phyloP scores from a whole-genome alignment of 805 yeast species.

The Lipomyces yamanashiensis region DNA sequence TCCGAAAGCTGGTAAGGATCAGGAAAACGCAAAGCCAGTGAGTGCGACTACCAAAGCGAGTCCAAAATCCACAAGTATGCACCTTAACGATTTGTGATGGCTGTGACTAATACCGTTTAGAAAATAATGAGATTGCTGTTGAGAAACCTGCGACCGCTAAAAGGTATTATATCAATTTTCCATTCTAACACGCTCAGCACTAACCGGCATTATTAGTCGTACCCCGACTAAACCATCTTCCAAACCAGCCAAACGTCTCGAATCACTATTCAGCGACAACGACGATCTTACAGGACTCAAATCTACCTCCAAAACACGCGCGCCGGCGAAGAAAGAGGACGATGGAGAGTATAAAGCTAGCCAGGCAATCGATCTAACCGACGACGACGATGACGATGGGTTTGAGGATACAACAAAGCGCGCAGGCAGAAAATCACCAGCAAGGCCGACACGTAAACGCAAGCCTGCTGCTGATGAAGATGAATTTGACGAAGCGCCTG shows the following conservation, averaged over 20 bases:
- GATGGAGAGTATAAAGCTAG: slow-evolving; percentile 8
- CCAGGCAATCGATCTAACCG: neutral
- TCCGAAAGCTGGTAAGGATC: neutral
- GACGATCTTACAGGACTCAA: slow-evolving; percentile 18
- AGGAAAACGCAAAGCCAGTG: slow-evolving; percentile 3
- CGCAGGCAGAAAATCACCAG: neutral
- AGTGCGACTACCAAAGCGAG: neutral
- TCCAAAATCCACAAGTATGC: too few species aligned
- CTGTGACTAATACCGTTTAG: too few species aligned
- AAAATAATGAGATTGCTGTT: too few species aligned
- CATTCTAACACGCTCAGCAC: neutral
- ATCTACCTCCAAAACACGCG: too few species aligned
- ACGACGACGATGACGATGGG: slow-evolving; percentile 7
- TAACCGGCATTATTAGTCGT: neutral
- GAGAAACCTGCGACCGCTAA: too few species aligned
- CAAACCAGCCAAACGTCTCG: slow-evolving; percentile 70
- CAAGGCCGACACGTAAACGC: neutral
- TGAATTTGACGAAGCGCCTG: neutral
- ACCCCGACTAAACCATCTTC: neutral
- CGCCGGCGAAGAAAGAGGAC: slow-evolving; percentile 53
- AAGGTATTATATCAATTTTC: too few species aligned
- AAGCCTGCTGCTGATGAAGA: neutral
- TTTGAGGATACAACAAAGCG: neutral
- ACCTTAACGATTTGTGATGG: too few species aligned
- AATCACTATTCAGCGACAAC: slow-evolving; percentile 37